These are phyloP conservation scores for Plenodomus lindquistii DNA, from an alignment of 2,329 filamentous ascomycete genomes.

Conservation along the genomic window DNA sequence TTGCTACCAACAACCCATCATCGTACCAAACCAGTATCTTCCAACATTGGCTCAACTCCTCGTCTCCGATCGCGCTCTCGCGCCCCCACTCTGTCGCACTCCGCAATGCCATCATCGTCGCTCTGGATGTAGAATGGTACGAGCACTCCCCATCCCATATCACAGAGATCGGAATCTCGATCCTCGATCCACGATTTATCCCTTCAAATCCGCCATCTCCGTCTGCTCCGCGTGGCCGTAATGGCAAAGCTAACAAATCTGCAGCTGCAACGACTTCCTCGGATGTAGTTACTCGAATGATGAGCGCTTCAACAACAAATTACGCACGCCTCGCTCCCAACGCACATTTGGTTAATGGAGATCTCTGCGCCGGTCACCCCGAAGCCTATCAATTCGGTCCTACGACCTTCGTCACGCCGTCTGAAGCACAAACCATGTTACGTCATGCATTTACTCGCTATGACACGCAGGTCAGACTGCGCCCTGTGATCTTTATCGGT, in stretches of 20 bases:
- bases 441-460: conserved; percentile 3
- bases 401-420: conserved; percentile 12
- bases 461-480: background rate
- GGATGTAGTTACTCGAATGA: too few relatives aligned
- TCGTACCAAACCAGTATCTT: conserved; percentile 3
- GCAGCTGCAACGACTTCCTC: too few relatives aligned
- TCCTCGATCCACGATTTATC: conserved; percentile 6
- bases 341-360: conserved; percentile 19
- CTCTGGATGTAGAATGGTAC: conserved; percentile 22
- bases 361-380: conserved; percentile 10
- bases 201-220: background rate
- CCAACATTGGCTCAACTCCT: conserved; percentile 1
- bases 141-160: conserved; percentile 11
- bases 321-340: conserved; percentile 19
- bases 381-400: conserved; percentile 21
- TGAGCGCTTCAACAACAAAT: background rate
- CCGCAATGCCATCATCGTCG: conserved; percentile 15
- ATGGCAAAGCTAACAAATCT: conserved; percentile 3
- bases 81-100: background rate
- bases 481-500: conserved; percentile 25
- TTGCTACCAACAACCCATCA: background rate
- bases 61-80: background rate
- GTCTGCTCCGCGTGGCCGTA: background rate
- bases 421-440: conserved; percentile 10
- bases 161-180: conserved; percentile 21